Conservation (phyloP, 345 rosid genomes). For the Eucalyptus curtisii region DNA sequence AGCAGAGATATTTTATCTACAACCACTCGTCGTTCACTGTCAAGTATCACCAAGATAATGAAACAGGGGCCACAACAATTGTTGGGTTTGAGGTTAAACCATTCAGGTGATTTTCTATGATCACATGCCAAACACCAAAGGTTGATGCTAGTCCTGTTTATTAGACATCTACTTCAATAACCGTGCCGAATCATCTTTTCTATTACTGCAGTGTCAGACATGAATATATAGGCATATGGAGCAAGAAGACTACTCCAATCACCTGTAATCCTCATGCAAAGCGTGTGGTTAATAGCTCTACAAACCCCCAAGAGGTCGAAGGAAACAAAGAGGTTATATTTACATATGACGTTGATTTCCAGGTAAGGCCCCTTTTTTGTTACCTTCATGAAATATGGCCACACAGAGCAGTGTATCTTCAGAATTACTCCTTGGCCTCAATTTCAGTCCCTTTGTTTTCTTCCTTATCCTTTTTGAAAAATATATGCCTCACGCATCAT, state of each 20-base stretch:
- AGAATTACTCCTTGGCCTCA: background rate
- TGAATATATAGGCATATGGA: slow-evolving; percentile 69
- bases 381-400: background rate
- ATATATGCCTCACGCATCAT: background rate
- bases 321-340: slow-evolving; percentile 58
- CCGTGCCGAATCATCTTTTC: background rate
- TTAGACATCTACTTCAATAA: background rate
- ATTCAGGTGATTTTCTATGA: slow-evolving; percentile 37
- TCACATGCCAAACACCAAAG: background rate
- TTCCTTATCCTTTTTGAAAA: background rate
- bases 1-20: slow-evolving; percentile 69
- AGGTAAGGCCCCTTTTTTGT: slow-evolving; percentile 15
- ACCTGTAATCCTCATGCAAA: slow-evolving; percentile 88
- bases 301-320: slow-evolving; percentile 71
- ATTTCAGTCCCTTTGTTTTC: background rate
- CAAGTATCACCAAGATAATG: slow-evolving; percentile 57
- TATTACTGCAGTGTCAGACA: slow-evolving; percentile 54
- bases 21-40: slow-evolving; percentile 74
- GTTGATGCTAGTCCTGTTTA: background rate
- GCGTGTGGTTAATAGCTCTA: slow-evolving; percentile 54
- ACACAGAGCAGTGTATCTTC: background rate
- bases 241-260: slow-evolving; percentile 44
- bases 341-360: slow-evolving; percentile 81
- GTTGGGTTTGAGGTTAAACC: slow-evolving; percentile 94
- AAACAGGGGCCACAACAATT: slow-evolving; percentile 47